A percentile compares a stretch with the other conserved stretches of the same genome.
Conservation (phyloP, 441 rosid genomes). For the Mallotus repandus region DNA sequence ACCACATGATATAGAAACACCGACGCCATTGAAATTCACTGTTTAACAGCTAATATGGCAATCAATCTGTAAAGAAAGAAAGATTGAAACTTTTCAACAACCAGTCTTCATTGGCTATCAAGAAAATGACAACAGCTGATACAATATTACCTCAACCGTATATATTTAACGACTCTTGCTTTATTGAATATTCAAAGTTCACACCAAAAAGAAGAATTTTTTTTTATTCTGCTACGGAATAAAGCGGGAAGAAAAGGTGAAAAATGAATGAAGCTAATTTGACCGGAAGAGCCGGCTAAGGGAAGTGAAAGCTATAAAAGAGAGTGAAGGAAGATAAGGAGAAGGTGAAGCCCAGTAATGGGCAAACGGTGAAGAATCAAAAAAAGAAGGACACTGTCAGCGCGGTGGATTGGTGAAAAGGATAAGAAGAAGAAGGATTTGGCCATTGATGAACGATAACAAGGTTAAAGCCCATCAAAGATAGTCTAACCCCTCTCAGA, state of each 20-base stretch:
- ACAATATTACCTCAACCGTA: neutral
- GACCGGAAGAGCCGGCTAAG: conserved; percentile 30
- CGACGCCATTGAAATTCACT: conserved; percentile 60
- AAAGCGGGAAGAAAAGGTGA: too few relatives aligned
- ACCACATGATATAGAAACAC: conserved; percentile 89
- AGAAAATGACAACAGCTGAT: neutral
- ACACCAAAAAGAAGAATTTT: too few relatives aligned
- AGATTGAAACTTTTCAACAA: neutral
- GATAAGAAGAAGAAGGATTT: conserved; percentile 7
- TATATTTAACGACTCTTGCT: neutral
- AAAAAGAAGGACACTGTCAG: conserved; percentile 29
- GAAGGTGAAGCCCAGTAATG: conserved; percentile 61
- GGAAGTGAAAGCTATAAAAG: conserved; percentile 54
- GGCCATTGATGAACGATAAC: conserved; percentile 42
- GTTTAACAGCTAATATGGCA: neutral
- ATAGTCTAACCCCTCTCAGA: neutral
- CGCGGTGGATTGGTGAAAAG: neutral
- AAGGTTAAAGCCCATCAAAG: conserved; percentile 52
- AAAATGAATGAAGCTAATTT: neutral
- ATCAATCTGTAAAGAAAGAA: too few relatives aligned
- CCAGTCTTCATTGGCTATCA: neutral
- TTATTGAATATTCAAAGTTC: conserved; percentile 6
- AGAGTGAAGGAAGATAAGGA: conserved; percentile 81
- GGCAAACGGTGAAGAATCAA: conserved; percentile 52
- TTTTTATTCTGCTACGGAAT: too few relatives aligned